Evolutionary conservation across 345 rosid species (phyloP).

Genomic region (Populus simonii): DNA sequence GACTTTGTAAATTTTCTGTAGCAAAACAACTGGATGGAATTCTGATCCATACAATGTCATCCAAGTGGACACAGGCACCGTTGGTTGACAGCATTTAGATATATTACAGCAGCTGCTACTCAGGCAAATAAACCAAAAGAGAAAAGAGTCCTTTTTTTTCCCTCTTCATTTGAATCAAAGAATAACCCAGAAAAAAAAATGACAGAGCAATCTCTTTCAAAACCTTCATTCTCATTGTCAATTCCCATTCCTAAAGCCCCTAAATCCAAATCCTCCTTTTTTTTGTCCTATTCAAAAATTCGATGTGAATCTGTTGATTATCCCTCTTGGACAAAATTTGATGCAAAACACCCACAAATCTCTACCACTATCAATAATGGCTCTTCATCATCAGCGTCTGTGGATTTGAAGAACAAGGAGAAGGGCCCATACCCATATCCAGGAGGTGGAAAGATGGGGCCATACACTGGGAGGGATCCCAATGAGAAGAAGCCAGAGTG

Average conservation of each 20-base stretch:
- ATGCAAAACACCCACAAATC: background rate
- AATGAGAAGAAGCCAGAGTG: slow-evolving; percentile 78
- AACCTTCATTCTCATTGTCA: slow-evolving; percentile 1
- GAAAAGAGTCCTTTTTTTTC: background rate
- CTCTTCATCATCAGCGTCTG: background rate
- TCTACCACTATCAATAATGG: background rate
- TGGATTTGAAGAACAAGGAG: background rate
- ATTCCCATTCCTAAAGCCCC: background rate
- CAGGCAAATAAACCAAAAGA: background rate
- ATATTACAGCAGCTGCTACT: background rate
- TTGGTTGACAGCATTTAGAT: background rate
- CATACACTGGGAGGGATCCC: slow-evolving; percentile 82
- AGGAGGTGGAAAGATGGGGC: slow-evolving; percentile 51
- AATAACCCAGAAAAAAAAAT: background rate
- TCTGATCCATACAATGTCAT: background rate
- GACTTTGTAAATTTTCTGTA: background rate
- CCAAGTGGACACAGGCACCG: background rate
- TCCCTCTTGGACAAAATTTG: background rate
- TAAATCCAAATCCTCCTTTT: background rate
- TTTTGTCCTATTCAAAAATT: slow-evolving; percentile 3
- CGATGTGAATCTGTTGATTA: slow-evolving; percentile 44
- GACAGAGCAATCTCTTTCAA: slow-evolving; percentile 8
- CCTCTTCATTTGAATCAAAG: background rate
- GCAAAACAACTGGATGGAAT: background rate
- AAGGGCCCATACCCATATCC: slow-evolving; percentile 45